Base-by-base conservation (phyloP, 139 green algal genomes). In the Diplosphaera chodatii region DNA sequence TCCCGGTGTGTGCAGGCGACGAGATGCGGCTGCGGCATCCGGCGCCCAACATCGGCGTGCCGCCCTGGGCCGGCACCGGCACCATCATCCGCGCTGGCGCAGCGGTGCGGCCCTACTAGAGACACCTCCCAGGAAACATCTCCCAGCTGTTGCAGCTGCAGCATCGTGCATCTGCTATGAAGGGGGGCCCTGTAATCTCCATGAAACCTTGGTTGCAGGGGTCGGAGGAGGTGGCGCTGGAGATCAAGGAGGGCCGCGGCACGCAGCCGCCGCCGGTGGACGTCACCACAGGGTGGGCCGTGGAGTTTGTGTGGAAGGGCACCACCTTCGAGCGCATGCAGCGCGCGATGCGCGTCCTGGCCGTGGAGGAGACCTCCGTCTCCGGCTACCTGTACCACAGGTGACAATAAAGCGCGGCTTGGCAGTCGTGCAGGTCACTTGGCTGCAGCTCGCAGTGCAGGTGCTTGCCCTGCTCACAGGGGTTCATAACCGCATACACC, bases 271-370 rank as follows among this genome's bases (percentile, higher is more conserved):
- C 68, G 0, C 83, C 83, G 21, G 78, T 86, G 16, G 84, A 94
- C 75, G 84, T 88, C 67, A 91, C 85, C 4, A 85, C 83, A 2
- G 92, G 91, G 62, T 99, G 86, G 77, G 77, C 56, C 13, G 89
- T 97, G 22, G 94, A 98, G 64, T 97, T 94, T 74, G 86, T 97
- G 28, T 99, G 95, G 95, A 94, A 96, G 70, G 81, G 76, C 73
- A 96, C 88, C 55, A 85, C 77, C 48, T 98, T 95, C 74, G 93
- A 98, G 77, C 87, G 95, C 79, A 97, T 96, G 91, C 87, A 92
- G 69, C 75, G 64, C 1, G 94, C 95, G 1, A 84, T 98, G 73
- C 89, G 90, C 72, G 82, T 77, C 3, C 97, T 98, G 73, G 84
- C 87, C 18, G 84, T 94, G 59, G 92, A 98, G 73, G 84, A 95